Percentiles rank a stretch among this genome's conserved stretches.
These are phyloP conservation scores for Macrolepiota fuliginosa DNA, from an alignment of 768 basidiomycete species.

Conservation along the genomic window DNA sequence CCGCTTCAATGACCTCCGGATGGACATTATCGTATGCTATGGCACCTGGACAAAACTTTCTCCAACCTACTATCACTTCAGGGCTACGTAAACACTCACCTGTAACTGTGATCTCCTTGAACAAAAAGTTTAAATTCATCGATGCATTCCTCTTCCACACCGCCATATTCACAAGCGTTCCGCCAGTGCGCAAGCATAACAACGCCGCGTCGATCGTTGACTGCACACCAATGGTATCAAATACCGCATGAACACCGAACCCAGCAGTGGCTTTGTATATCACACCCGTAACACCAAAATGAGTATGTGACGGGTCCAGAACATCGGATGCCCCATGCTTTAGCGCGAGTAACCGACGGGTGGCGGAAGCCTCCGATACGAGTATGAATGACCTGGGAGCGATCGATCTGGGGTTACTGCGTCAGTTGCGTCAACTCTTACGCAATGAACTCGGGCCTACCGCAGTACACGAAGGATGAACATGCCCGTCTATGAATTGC, in stretches of 20 bases:
- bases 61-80: not conserved
- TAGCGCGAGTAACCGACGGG: constrained; percentile 34
- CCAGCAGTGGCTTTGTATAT: constrained; percentile 26
- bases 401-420: constrained; percentile 20
- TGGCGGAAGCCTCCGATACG: constrained; percentile 37
- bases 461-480: constrained; percentile 36
- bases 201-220: constrained; percentile 34
- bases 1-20: constrained; percentile 34
- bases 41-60: constrained; percentile 21
- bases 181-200: constrained; percentile 32
- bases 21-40: constrained; percentile 38
- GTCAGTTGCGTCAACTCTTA: not conserved
- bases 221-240: constrained; percentile 45
- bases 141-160: constrained; percentile 36
- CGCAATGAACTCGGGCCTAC: constrained; percentile 13
- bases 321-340: constrained; percentile 36
- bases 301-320: constrained; percentile 29
- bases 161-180: constrained; percentile 41
- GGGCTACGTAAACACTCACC: constrained; percentile 20
- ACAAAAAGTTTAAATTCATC: constrained; percentile 35
- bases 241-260: constrained; percentile 41
- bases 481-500: constrained; percentile 29
- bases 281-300: constrained; percentile 25
- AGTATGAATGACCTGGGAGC: constrained; percentile 27
- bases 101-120: constrained; percentile 35